Conservation (phyloP, 176 grass and related monocot genomes). For the Cymbopogon citratus region DNA sequence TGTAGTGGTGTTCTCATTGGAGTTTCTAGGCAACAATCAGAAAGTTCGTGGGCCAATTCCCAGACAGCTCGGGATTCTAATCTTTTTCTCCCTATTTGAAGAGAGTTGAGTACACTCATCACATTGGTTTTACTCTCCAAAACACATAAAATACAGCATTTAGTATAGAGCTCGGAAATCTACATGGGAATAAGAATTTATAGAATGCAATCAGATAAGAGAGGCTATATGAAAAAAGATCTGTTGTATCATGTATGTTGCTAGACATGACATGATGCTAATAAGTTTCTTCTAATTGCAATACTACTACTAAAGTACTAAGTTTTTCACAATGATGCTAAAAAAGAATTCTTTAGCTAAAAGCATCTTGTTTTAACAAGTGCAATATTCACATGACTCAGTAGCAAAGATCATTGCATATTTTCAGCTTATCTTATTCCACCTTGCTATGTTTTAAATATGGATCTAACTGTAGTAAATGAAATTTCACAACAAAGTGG, state of each 20-base stretch:
- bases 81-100: constrained; percentile 40
- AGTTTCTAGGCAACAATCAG: constrained; percentile 33
- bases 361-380: background rate
- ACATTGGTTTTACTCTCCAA: background rate
- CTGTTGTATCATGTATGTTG: background rate
- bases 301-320: background rate
- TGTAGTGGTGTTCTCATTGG: constrained; percentile 41
- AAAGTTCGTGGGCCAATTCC: background rate
- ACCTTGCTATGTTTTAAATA: background rate
- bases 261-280: background rate
- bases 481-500: constrained; percentile 6
- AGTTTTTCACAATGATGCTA: background rate
- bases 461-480: background rate
- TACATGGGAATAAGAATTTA: background rate
- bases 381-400: background rate
- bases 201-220: background rate
- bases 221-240: background rate
- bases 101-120: constrained; percentile 36
- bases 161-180: background rate
- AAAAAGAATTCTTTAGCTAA: background rate
- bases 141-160: background rate
- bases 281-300: background rate
- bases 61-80: constrained; percentile 19
- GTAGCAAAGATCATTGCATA: background rate
- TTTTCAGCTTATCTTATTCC: background rate